Evolutionary conservation across 2,329 filamentous ascomycete species (phyloP).

Genomic region (Phialemonium atrogriseum): DNA sequence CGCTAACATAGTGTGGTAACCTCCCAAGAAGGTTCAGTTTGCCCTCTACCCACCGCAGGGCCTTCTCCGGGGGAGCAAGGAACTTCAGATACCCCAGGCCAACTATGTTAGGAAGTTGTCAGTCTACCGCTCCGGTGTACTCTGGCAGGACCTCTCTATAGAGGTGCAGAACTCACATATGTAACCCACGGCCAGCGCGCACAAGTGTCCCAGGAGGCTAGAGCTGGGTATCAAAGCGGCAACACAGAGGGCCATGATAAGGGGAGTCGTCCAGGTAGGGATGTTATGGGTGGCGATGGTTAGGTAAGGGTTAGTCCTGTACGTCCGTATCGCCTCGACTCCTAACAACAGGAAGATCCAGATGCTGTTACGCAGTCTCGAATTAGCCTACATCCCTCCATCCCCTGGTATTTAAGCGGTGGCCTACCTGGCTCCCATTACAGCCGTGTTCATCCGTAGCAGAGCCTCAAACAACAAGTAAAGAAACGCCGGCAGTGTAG

Average conservation of each 20-base stretch:
- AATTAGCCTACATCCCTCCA: constrained; percentile 3
- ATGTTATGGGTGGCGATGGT: constrained; percentile 56
- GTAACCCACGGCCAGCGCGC: constrained; percentile 78
- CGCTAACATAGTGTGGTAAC: constrained; percentile 84
- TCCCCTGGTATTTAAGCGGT: not conserved
- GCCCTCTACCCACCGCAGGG: constrained; percentile 78
- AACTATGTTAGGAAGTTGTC: constrained; percentile 37
- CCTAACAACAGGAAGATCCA: constrained; percentile 88
- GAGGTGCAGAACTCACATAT: constrained; percentile 50
- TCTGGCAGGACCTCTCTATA: not conserved
- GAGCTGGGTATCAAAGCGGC: constrained; percentile 72
- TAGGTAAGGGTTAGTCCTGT: constrained; percentile 72
- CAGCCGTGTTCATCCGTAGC: constrained; percentile 60
- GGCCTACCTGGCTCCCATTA: constrained; percentile 74
- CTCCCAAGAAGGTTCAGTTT: constrained; percentile 79
- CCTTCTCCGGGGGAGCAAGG: constrained; percentile 81
- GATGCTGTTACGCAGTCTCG: constrained; percentile 53
- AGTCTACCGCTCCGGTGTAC: too few relatives aligned
- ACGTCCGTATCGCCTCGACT: constrained; percentile 79
- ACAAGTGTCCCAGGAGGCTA: constrained; percentile 79
- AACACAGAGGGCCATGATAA: constrained; percentile 67
- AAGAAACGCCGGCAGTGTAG: constrained; percentile 70
- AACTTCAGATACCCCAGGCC: constrained; percentile 85
- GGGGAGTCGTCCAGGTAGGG: constrained; percentile 84
- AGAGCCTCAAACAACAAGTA: constrained; percentile 76